Base-by-base conservation (phyloP, 164 flowering plant species). In the Nymphaea colorata region DNA sequence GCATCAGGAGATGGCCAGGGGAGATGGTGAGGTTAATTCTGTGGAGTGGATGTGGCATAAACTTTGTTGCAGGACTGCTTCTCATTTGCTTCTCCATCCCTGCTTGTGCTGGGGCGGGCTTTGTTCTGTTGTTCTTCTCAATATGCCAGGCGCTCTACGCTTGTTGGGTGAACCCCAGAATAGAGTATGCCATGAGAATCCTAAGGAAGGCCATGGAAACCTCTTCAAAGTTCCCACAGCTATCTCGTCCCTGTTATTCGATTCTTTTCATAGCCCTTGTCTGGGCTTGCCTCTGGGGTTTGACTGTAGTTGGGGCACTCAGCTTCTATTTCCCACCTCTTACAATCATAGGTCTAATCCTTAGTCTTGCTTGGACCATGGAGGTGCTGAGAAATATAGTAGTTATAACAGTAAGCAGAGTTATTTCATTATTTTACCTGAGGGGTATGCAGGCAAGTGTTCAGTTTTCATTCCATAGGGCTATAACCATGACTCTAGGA, bases 361-460 rank as follows among this genome's bases (percentile, higher is more conserved):
- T 93, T 72, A 93, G 96, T 77, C 75, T 93, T 78, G 80, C 78
- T 74, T 93, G 98, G 97, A 89, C 83, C 3, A 69, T 96, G 4
- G 98, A 91, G 74, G 97, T 93, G 25, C 77, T 89, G 88, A 85
- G 94, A 71, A 93, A 93, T 67, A 84, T 93, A 4, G 94, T 79
- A 6, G 89, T 89, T 72, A 41, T 86, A 47, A 90, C 97, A 0
- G 89, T 86, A 15, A 85, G 97, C 68, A 71, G 97, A 64, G 97
- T 84, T 16, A 80, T 93, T 65, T 76, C 93, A 47, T 75, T 93
- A 65, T 93, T 83, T 74, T 93, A 93, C 72, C 82, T 91, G 3
- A 80, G 97, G 72, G 97, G 97, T 66, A 91, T 93, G 94, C 93
- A 93, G 65, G 80, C 86, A 3, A 85, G 66, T 14, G 87, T 94